Base-by-base conservation (phyloP, 352 stramenopile species). In the Globisporangium nodosum region DNA sequence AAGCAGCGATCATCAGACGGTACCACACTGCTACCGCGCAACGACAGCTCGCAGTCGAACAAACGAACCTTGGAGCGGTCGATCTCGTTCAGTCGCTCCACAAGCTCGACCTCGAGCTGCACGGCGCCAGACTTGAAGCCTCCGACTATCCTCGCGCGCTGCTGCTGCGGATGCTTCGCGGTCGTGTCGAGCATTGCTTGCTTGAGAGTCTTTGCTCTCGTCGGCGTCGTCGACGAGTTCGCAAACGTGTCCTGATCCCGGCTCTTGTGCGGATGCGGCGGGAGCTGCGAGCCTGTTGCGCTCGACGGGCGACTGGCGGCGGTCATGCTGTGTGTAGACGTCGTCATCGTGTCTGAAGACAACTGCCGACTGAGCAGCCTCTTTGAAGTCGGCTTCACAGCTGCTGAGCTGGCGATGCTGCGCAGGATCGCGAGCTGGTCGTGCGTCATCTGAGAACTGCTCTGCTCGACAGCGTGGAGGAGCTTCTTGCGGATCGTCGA, bases 401-500 rank as follows among this genome's bases (percentile, higher is more conserved):
- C 39, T 18, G 55, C 50, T 6, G 68, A 49, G 2, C 50, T 58
- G 9, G 65, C 48, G 15, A 85, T 56, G 12, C 65, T 76, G 11
- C 67, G 64, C 18, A 88, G 56, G 6, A 69, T 63, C 6, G 72
- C 65, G 16, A 83, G 60, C 52, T 87, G 73, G 30, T 73, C 65
- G 18, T 63, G 63, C 48, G 42, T 77, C 54, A 31, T 71, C 49
- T 31, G 66, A 49, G 54, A 75, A 45, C 53, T 66, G 37, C 78
- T 74, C 43, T 81, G 73, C 39, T 88, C 77, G 24, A 87, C 70
- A 1, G 77, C 79, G 39, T 72, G 55, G 3, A 80, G 69, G 42
- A 91, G 72, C n/a, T 85, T 84, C 54, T 85, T 86, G 18, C 81
- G 73, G 12, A 91, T 70, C 37, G 67, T 70, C 12, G 81, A 89